A percentile compares a stretch with the other conserved stretches of the same genome.
These are phyloP conservation scores for Poa pratensis DNA, from an alignment of 176 grass and related monocot species.

Conservation along the genomic window DNA sequence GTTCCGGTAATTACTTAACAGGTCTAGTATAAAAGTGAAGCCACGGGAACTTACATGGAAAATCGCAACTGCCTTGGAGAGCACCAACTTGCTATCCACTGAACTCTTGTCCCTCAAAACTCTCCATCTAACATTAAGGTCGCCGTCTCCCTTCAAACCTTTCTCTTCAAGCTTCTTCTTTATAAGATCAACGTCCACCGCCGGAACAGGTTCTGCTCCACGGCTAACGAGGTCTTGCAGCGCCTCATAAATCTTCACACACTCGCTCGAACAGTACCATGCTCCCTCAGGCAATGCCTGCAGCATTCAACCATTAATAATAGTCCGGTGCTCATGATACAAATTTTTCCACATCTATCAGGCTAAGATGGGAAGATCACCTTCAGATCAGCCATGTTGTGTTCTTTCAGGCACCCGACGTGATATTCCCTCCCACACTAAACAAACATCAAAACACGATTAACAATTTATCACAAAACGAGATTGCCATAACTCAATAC, in stretches of 20 bases:
- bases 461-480: conserved; percentile 7
- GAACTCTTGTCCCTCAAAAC: conserved; percentile 76
- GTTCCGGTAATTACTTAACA: not conserved
- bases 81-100: conserved; percentile 79
- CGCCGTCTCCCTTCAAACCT: conserved; percentile 47
- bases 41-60: conserved; percentile 76
- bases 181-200: conserved; percentile 62
- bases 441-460: conserved; percentile 44
- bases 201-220: conserved; percentile 57
- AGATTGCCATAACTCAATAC: not conserved
- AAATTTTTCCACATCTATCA: conserved; percentile 23
- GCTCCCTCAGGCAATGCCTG: conserved; percentile 86
- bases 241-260: conserved; percentile 60
- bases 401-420: conserved; percentile 91
- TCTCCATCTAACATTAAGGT: conserved; percentile 83
- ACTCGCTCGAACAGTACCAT: conserved; percentile 83
- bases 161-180: conserved; percentile 74
- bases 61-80: conserved; percentile 89
- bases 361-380: conserved; percentile 46
- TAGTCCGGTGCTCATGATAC: not conserved
- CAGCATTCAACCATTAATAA: conserved; percentile 34
- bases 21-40: conserved; percentile 17
- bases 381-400: conserved; percentile 86
- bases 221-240: conserved; percentile 57
- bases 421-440: conserved; percentile 98